A percentile compares a stretch with the other conserved stretches of the same genome.
phyloP scores from a whole-genome alignment of 441 rosid species.

The Theobroma grandiflorum region DNA sequence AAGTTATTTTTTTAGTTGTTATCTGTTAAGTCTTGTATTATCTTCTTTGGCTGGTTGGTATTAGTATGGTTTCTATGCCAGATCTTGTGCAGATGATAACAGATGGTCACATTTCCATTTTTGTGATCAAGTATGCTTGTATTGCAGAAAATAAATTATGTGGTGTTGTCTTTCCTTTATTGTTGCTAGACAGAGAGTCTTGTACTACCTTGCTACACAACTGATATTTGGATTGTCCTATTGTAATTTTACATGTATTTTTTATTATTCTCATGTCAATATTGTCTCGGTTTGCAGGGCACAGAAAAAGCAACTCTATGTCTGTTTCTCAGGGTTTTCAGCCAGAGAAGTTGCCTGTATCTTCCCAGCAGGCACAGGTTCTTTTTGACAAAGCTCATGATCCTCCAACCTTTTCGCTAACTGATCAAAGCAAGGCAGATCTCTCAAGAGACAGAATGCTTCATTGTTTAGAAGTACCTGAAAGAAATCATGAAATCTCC shows the following conservation, averaged over 20 bases:
- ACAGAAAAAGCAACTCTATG: slow-evolving; percentile 42
- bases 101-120: neutral
- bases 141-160: neutral
- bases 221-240: neutral
- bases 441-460: slow-evolving; percentile 56
- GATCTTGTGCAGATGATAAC: slow-evolving; percentile 24
- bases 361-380: slow-evolving; percentile 56
- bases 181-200: neutral
- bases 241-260: slow-evolving; percentile 24
- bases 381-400: slow-evolving; percentile 50
- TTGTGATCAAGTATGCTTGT: neutral
- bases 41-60: slow-evolving; percentile 15
- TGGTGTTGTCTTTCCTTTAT: neutral
- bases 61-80: slow-evolving; percentile 9
- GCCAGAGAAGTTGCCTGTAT: slow-evolving; percentile 41
- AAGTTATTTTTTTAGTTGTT: slow-evolving; percentile 10
- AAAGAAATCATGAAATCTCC: slow-evolving; percentile 53
- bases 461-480: slow-evolving; percentile 52
- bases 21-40: slow-evolving; percentile 20
- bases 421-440: slow-evolving; percentile 56
- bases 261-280: slow-evolving; percentile 37
- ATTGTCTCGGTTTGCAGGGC: slow-evolving; percentile 53
- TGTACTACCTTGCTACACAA: neutral
- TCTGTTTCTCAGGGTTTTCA: slow-evolving; percentile 51
- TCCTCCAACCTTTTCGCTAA: slow-evolving; percentile 42